These are phyloP conservation scores for Ophiognomonia clavigignenti-juglandacearum DNA, from an alignment of 2,329 filamentous ascomycete genomes.

Conservation along the genomic window DNA sequence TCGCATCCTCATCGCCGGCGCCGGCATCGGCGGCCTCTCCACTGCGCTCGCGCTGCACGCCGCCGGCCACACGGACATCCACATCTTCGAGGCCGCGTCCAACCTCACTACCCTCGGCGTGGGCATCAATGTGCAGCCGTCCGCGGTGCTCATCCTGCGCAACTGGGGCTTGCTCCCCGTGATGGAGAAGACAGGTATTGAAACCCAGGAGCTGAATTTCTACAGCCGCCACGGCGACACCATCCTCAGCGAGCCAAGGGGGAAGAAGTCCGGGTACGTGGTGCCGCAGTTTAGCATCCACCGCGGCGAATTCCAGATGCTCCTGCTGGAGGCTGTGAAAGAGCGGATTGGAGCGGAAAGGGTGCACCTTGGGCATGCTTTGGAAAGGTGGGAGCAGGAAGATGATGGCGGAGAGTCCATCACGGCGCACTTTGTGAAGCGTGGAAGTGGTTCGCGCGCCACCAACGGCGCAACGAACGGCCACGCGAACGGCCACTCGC, in stretches of 20 bases:
- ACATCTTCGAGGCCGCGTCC: slow-evolving; percentile 36
- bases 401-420: slow-evolving; percentile 24
- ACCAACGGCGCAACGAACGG: neutral
- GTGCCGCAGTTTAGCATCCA: slow-evolving; percentile 41
- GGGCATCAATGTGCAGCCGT: slow-evolving; percentile 42
- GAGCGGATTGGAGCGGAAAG: slow-evolving; percentile 32
- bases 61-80: slow-evolving; percentile 32
- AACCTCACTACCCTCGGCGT: slow-evolving; percentile 38
- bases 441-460: slow-evolving; percentile 4
- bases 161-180: slow-evolving; percentile 36
- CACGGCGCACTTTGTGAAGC: slow-evolving; percentile 31
- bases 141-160: slow-evolving; percentile 37
- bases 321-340: slow-evolving; percentile 35
- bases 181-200: slow-evolving; percentile 33
- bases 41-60: slow-evolving; percentile 24
- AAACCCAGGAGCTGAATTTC: slow-evolving; percentile 38
- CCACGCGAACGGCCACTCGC: neutral
- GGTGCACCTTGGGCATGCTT: slow-evolving; percentile 34
- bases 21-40: slow-evolving; percentile 26
- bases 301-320: slow-evolving; percentile 39
- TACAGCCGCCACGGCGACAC: slow-evolving; percentile 38
- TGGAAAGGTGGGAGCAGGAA: slow-evolving; percentile 31
- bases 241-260: slow-evolving; percentile 37
- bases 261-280: slow-evolving; percentile 33
- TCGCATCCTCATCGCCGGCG: slow-evolving; percentile 25